phyloP scores from a whole-genome alignment of 192 early-diverging fungal species.

The Podila epigama region DNA sequence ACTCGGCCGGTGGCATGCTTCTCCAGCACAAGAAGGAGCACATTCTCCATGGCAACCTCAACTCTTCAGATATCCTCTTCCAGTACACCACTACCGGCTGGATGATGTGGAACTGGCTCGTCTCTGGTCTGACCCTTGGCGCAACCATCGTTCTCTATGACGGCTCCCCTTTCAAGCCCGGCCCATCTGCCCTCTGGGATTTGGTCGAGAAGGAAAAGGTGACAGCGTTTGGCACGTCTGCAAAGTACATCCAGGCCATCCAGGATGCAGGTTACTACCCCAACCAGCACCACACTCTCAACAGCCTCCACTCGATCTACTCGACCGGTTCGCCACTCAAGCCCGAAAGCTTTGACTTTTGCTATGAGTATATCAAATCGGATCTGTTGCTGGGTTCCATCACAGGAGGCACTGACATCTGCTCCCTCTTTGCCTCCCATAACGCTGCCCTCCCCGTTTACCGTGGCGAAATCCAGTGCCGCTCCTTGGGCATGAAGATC shows the following conservation, averaged over 20 bases:
- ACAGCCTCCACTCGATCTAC: constrained; percentile 77
- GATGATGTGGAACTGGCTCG: constrained; percentile 99
- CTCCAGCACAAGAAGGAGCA: constrained; percentile 97
- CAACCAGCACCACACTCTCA: constrained; percentile 65
- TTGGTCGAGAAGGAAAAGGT: constrained; percentile 82
- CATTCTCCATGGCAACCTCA: constrained; percentile 83
- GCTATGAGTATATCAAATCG: constrained; percentile 84
- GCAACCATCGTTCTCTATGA: constrained; percentile 88
- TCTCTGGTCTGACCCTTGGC: constrained; percentile 80
- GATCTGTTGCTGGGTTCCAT: constrained; percentile 92
- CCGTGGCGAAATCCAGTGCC: constrained; percentile 93
- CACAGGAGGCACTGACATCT: constrained; percentile 98
- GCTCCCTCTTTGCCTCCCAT: constrained; percentile 93
- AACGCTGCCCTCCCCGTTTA: constrained; percentile 91
- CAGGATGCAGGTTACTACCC: constrained; percentile 79
- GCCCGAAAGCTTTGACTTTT: constrained; percentile 92
- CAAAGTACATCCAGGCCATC: constrained; percentile 93
- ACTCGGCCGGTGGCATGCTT: constrained; percentile 89
- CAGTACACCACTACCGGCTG: constrained; percentile 93
- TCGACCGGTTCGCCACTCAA: constrained; percentile 95
- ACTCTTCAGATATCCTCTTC: constrained; percentile 79
- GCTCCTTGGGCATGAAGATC: constrained; percentile 92
- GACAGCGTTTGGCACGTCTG: constrained; percentile 92
- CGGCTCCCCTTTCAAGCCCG: constrained; percentile 92
- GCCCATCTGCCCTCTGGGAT: constrained; percentile 77